Conservation (phyloP, 306 rosid genomes). For the Vigna trinervia region DNA sequence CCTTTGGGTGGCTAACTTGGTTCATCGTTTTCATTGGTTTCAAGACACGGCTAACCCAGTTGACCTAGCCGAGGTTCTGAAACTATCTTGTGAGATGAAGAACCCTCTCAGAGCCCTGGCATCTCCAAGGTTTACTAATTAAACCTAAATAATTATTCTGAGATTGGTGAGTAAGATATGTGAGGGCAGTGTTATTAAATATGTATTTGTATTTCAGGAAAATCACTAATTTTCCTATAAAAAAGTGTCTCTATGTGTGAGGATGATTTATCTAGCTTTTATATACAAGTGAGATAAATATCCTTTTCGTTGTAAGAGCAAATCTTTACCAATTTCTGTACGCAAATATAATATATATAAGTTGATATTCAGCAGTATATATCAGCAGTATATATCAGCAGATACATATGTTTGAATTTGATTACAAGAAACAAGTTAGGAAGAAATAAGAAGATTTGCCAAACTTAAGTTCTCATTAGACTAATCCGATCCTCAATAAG, state of each 20-base stretch:
- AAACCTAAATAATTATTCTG: background rate
- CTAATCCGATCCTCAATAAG: no score
- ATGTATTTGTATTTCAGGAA: slow-evolving; percentile 11
- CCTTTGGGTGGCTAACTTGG: slow-evolving; percentile 64
- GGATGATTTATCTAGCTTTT: background rate
- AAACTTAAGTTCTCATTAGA: background rate
- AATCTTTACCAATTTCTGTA: background rate
- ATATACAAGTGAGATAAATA: background rate
- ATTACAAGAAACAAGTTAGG: no score
- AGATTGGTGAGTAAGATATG: background rate
- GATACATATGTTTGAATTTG: no score
- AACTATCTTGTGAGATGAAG: slow-evolving; percentile 62
- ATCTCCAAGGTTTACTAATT: slow-evolving; percentile 37
- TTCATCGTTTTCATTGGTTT: slow-evolving; percentile 51
- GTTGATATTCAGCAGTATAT: no score
- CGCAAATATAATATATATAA: background rate
- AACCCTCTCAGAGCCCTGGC: slow-evolving; percentile 54
- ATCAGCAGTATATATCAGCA: no score
- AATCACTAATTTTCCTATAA: background rate
- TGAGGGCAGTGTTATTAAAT: background rate
- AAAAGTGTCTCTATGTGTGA: background rate
- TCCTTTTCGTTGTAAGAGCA: slow-evolving; percentile 6
- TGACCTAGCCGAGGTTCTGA: slow-evolving; percentile 57
- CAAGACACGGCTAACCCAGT: slow-evolving; percentile 48
- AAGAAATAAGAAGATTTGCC: no score